phyloP scores from a whole-genome alignment of 73 alveolate species.

The Stentor roeselii region DNA sequence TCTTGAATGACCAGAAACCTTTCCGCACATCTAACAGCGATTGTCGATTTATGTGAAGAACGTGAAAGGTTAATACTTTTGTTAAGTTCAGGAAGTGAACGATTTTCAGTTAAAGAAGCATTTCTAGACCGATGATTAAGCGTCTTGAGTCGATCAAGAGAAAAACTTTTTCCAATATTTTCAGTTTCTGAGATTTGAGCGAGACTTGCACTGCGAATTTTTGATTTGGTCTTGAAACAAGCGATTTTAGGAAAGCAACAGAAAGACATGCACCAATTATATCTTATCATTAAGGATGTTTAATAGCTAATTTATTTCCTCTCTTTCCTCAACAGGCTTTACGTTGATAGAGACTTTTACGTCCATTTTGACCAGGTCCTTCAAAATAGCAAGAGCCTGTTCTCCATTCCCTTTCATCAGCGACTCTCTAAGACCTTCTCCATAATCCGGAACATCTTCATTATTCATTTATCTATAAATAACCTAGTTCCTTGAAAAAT shows the following conservation, averaged over 20 bases:
- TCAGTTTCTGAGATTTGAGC: neutral
- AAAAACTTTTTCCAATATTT: too few relatives aligned
- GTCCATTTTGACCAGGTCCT: neutral
- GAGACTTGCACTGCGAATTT: neutral
- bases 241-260: neutral
- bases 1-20: neutral
- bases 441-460: too few relatives aligned
- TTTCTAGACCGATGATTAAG: neutral
- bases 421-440: too few relatives aligned
- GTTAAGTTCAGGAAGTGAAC: neutral
- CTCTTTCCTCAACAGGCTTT: neutral
- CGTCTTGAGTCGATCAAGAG: neutral
- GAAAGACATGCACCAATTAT: neutral
- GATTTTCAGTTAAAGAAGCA: neutral
- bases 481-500: neutral
- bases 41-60: neutral
- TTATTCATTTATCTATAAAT: too few relatives aligned
- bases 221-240: neutral
- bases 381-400: too few relatives aligned
- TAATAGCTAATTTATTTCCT: neutral
- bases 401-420: too few relatives aligned
- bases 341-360: neutral
- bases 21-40: neutral
- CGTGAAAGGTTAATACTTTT: neutral
- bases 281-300: neutral